phyloP scores from a whole-genome alignment of 2,329 filamentous ascomycete genomes.

The Fusarium virguliforme region DNA sequence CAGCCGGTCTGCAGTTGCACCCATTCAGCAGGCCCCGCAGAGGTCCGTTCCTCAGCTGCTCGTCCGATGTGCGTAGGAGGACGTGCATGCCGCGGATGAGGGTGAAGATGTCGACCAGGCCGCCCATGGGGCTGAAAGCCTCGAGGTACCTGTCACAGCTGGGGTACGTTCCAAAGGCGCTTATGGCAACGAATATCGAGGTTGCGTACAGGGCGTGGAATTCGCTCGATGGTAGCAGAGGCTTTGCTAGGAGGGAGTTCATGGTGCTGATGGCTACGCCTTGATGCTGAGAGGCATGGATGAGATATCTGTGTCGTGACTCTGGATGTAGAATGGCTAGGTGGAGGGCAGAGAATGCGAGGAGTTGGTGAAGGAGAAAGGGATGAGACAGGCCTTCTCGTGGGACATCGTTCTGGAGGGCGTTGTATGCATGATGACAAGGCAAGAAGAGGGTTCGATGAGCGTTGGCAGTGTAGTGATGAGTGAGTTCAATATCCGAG shows the following conservation, averaged over 20 bases:
- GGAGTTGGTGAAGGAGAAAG: conserved; percentile 27
- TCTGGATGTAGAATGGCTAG: conserved; percentile 24
- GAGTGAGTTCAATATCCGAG: conserved; percentile 23
- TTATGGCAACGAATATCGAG: conserved; percentile 32
- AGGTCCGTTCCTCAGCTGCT: conserved; percentile 14
- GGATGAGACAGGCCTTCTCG: conserved; percentile 15
- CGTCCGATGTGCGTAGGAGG: conserved; percentile 15
- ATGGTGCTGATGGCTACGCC: conserved; percentile 24
- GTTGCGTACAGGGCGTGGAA: conserved; percentile 35
- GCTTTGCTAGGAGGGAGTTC: conserved; percentile 8
- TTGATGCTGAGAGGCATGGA: conserved; percentile 34
- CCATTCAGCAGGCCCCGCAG: conserved; percentile 13
- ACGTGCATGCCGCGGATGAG: conserved; percentile 23
- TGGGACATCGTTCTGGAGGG: conserved; percentile 24
- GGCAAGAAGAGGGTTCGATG: conserved; percentile 26
- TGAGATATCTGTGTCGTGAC: conserved; percentile 20
- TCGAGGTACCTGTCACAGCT: conserved; percentile 26
- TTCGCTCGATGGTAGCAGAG: neutral
- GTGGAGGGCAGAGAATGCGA: conserved; percentile 34
- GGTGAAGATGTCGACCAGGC: conserved; percentile 30
- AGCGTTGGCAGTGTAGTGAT: conserved; percentile 33
- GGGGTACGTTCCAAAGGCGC: conserved; percentile 24
- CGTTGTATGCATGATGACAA: conserved; percentile 7
- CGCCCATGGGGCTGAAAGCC: conserved; percentile 8
- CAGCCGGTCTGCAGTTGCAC: conserved; percentile 5